A percentile compares a stretch with the other conserved stretches of the same genome.
Conservation (phyloP, 371 early-diverging fungal genomes). For the Rhizopus sp. region DNA sequence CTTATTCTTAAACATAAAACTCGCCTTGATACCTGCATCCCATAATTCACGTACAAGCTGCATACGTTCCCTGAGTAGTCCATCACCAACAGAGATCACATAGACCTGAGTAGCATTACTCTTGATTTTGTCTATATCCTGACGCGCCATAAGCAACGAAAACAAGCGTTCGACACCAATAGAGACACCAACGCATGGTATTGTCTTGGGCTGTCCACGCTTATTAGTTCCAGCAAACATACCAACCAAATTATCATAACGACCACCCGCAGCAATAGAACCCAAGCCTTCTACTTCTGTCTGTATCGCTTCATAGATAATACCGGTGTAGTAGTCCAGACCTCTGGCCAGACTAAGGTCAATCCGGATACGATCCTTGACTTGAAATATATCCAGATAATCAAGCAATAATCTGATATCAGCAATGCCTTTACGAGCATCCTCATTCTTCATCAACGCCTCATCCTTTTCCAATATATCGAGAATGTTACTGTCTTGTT, state of each 20-base stretch:
- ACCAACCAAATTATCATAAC: conserved; percentile 98
- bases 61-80: conserved; percentile 92
- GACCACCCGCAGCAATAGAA: conserved; percentile 98
- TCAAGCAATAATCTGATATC: conserved; percentile 87
- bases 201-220: conserved; percentile 65
- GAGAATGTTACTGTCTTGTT: conserved; percentile 59
- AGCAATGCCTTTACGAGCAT: conserved; percentile 85
- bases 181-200: conserved; percentile 97
- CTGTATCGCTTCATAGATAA: conserved; percentile 97
- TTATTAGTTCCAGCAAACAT: conserved; percentile 80
- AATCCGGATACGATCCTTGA: conserved; percentile 68
- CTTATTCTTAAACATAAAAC: conserved; percentile 89
- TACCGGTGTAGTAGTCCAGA: conserved; percentile 99
- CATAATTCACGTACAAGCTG: conserved; percentile 83
- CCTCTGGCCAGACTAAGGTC: conserved; percentile 98
- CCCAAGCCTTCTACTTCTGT: conserved; percentile 84
- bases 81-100: conserved; percentile 81
- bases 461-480: conserved; percentile 62
- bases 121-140: conserved; percentile 63
- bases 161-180: conserved; percentile 99
- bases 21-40: conserved; percentile 79
- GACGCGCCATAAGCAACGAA: conserved; percentile 75
- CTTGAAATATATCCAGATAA: conserved; percentile 83
- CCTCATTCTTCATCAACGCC: conserved; percentile 60
- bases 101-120: conserved; percentile 85